These are phyloP conservation scores for Mycena crocata DNA, from an alignment of 768 basidiomycete genomes.

Conservation along the genomic window DNA sequence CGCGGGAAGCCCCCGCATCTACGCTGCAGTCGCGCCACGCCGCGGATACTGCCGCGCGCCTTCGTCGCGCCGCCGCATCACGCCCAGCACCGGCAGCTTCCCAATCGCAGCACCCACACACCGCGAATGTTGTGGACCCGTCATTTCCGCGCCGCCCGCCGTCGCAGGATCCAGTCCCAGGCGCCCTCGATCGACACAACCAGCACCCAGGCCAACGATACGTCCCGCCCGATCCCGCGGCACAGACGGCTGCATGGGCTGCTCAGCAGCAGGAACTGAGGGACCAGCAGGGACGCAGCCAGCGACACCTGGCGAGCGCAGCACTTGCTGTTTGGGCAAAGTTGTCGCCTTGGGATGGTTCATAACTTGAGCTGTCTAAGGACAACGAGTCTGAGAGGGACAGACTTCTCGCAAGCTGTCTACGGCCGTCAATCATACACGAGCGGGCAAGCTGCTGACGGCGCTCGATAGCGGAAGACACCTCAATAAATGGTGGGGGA, in stretches of 20 bases:
- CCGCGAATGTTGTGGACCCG: conserved; percentile 1
- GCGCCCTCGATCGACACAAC: conserved; percentile 20
- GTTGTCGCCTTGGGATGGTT: no score
- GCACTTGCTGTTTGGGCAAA: no score
- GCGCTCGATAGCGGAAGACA: no score
- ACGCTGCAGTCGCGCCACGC: conserved; percentile 28
- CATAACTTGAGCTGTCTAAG: no score
- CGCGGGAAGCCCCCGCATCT: conserved; percentile 8
- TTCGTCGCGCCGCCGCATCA: conserved; percentile 23
- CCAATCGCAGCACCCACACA: no score
- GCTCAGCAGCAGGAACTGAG: conserved; percentile 21
- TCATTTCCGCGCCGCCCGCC: conserved; percentile 18
- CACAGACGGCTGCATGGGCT: conserved; percentile 24
- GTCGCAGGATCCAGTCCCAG: conserved; percentile 12
- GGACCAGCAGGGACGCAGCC: conserved; percentile 26
- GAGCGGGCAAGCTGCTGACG: no score
- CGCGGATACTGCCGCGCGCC: conserved; percentile 30
- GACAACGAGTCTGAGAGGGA: no score
- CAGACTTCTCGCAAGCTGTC: no score
- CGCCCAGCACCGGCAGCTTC: background rate
- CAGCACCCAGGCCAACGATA: conserved; percentile 30
- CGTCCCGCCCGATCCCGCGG: conserved; percentile 26
- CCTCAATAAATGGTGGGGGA: no score
- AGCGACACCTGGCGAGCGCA: conserved; percentile 9
- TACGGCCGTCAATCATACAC: no score